A percentile compares a stretch with the other conserved stretches of the same genome.
phyloP scores from a whole-genome alignment of 768 basidiomycete species.

The Rhodotorula babjevae region DNA sequence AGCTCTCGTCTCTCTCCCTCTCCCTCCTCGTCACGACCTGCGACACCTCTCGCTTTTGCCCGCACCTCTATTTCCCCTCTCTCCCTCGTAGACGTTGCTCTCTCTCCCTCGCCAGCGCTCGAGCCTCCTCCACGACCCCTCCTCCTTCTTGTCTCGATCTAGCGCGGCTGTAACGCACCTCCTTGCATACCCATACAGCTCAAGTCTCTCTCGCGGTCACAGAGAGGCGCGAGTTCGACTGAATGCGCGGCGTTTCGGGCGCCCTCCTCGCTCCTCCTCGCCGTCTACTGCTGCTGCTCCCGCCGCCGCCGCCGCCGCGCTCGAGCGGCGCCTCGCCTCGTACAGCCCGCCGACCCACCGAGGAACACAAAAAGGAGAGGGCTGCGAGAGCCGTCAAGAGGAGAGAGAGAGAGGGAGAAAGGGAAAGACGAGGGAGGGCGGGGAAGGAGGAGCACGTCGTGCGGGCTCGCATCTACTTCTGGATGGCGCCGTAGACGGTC shows the following conservation, averaged over 20 bases:
- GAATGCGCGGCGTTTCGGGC: not conserved
- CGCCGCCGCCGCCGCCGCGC: no score
- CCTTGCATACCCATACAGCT: not conserved
- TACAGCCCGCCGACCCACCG: no score
- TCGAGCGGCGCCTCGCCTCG: no score
- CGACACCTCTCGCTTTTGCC: not conserved
- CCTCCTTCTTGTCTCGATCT: not conserved
- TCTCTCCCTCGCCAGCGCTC: not conserved
- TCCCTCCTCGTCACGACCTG: not conserved
- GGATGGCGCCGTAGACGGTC: slow-evolving; percentile 74
- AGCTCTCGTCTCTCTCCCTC: not conserved
- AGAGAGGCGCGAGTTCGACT: no score
- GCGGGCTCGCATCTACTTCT: slow-evolving; percentile 60
- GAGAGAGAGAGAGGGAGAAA: not conserved
- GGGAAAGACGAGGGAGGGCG: not conserved
- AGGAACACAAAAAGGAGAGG: no score
- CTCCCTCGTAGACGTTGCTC: not conserved
- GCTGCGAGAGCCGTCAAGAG: no score
- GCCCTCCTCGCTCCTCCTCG: not conserved
- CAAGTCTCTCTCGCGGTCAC: no score
- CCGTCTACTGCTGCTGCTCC: not conserved
- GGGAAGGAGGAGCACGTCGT: not conserved
- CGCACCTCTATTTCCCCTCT: no score
- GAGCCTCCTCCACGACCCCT: not conserved
- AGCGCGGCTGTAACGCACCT: not conserved